Evolutionary conservation across 1,284 basidiomycete species (phyloP), one percentile per base, ranked within the genome.

Genomic region (Athelia sp.): DNA sequence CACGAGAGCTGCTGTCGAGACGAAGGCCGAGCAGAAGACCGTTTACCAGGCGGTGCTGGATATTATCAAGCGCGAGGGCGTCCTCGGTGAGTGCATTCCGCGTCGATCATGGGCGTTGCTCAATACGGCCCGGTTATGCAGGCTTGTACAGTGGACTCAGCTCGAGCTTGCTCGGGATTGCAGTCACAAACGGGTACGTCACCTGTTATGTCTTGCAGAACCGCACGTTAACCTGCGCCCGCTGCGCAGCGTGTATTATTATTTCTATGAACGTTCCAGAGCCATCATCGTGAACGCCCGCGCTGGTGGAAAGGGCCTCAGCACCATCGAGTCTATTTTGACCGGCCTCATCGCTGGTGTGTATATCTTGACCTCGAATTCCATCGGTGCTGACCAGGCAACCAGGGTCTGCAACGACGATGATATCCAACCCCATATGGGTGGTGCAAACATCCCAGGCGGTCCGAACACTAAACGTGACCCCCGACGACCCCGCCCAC

Each of bases 391-490:
- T 35, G 43, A 53, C 36, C 36, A 14, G 26, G 21, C 36, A n/a
- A 24, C 47, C 61, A 88, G 94, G 95, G 36, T 90, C 90, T 18
- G 90, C 90, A 4, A 98, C 96, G 1, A 90, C 93, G 0, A 70
- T 98, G 52, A 78, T 93, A 53, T 91, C 87, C 66, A 99, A 98
- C 69, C 96, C 96, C 1, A 89, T 99, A 57, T 98, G 93, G 93
- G 90, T 93, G 43, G 74, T 94, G n/a, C 90, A 95, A 64, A 96
- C 95, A 3, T 90, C 90, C 32, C 96, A 98, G 65, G 84, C 88
- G 13, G 88, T 91, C 21, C 79, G 75, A 44, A 80, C 78, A 29
- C 67, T 81, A 65, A 62, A 70, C 45, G 56, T 68, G 26, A 50
- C 62, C n/a, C 48, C 61, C 10, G 38, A 64, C 1, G 68, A 70